Evolutionary conservation across 2,329 filamentous ascomycete species (phyloP).

Genomic region (Dothideomycetes sp.): DNA sequence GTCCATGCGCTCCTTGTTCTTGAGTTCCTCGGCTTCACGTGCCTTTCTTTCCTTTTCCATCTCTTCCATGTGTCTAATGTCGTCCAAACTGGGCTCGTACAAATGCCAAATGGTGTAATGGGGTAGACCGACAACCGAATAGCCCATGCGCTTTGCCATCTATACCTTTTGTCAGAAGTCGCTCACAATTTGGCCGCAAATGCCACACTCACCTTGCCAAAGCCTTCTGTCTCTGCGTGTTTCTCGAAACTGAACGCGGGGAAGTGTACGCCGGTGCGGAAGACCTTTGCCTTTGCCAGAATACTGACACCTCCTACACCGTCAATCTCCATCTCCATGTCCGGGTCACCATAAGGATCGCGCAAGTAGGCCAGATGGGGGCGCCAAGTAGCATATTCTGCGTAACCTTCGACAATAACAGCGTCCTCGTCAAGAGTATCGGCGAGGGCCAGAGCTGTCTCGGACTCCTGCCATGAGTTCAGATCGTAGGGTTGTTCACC

Average conservation of each 20-base stretch:
- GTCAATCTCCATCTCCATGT: conserved; percentile 99
- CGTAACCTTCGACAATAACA: conserved; percentile 97
- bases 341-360: conserved; percentile 92
- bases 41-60: conserved; percentile 83
- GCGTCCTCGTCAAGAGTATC: conserved; percentile 96
- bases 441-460: conserved; percentile 85
- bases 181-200: not conserved
- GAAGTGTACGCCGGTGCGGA: conserved; percentile 91
- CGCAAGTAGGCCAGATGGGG: conserved; percentile 94
- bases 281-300: conserved; percentile 88
- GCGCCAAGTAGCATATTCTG: conserved; percentile 96
- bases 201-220: conserved; percentile 88
- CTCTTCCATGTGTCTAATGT: conserved; percentile 96
- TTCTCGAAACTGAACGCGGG: conserved; percentile 98
- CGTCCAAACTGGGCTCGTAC: conserved; percentile 97
- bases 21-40: conserved; percentile 70
- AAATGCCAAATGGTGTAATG: conserved; percentile 99
- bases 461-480: conserved; percentile 99
- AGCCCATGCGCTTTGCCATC: conserved; percentile 97
- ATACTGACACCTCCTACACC: conserved; percentile 97
- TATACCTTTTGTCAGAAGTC: conserved; percentile 33
- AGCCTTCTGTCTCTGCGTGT: conserved; percentile 95
- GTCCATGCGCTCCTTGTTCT: conserved; percentile 61
- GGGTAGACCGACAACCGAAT: conserved; percentile 86
- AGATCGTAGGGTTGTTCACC: conserved; percentile 97